Evolutionary conservation across 148 eudicot genomes (phyloP).

Genomic region (Vaccinium vitisidaea): DNA sequence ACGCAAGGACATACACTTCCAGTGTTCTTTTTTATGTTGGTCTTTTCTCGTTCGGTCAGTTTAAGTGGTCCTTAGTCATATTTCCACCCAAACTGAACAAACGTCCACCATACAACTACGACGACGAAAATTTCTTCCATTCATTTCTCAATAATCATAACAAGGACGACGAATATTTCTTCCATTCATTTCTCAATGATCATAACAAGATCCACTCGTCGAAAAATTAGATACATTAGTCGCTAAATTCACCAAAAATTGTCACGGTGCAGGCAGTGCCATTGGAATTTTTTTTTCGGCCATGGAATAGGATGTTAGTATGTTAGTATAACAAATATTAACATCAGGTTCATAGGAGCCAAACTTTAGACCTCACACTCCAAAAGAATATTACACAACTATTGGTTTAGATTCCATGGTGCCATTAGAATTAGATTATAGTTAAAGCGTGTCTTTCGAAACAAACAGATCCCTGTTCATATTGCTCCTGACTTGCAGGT

Average conservation of each 20-base stretch:
- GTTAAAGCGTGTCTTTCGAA: neutral
- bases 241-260: neutral
- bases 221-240: too few species aligned
- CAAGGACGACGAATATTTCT: neutral
- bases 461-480: neutral
- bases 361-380: too few species aligned
- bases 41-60: neutral
- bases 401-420: too few species aligned
- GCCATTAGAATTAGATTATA: neutral
- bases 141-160: neutral
- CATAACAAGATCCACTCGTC: too few species aligned
- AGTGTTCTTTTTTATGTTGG: neutral
- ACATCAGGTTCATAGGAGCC: too few species aligned
- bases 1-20: neutral
- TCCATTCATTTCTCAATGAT: too few species aligned
- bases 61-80: neutral
- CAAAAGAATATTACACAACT: too few species aligned
- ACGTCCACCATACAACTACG: neutral
- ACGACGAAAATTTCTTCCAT: neutral
- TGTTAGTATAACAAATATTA: too few species aligned
- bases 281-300: too few species aligned
- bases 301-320: too few species aligned
- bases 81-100: neutral
- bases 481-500: neutral
- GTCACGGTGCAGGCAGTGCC: neutral